Evolutionary conservation across 441 rosid species (phyloP).

Genomic region (Syzygium syzygioides): DNA sequence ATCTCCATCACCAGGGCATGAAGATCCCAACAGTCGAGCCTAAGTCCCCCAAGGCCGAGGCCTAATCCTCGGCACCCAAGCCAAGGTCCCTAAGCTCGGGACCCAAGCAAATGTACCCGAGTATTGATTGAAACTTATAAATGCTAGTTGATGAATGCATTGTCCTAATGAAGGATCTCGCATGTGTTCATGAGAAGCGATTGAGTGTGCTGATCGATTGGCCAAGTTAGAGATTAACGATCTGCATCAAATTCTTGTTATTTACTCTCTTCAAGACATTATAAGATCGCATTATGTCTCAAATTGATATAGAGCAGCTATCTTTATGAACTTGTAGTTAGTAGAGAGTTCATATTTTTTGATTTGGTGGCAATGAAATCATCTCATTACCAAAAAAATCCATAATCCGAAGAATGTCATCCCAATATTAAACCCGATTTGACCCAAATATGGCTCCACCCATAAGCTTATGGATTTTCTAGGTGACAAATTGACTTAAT

Average conservation of each 20-base stretch:
- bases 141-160: background rate
- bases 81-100: background rate
- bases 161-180: background rate
- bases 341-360: background rate
- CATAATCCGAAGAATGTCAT: background rate
- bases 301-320: background rate
- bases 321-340: background rate
- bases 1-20: background rate
- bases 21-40: background rate
- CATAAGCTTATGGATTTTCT: background rate
- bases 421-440: background rate
- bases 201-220: background rate
- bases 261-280: background rate
- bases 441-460: background rate
- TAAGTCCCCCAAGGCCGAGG: background rate
- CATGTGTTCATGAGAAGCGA: background rate
- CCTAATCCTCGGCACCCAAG: background rate
- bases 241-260: background rate
- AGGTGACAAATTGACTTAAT: background rate
- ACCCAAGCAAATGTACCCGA: background rate
- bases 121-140: background rate
- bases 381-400: background rate
- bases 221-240: background rate
- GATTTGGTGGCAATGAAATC: background rate
- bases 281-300: background rate